Evolutionary conservation across 2,329 filamentous ascomycete species (phyloP), one percentile per base, ranked within the genome.

Genomic region (Cladosporium phlei): DNA sequence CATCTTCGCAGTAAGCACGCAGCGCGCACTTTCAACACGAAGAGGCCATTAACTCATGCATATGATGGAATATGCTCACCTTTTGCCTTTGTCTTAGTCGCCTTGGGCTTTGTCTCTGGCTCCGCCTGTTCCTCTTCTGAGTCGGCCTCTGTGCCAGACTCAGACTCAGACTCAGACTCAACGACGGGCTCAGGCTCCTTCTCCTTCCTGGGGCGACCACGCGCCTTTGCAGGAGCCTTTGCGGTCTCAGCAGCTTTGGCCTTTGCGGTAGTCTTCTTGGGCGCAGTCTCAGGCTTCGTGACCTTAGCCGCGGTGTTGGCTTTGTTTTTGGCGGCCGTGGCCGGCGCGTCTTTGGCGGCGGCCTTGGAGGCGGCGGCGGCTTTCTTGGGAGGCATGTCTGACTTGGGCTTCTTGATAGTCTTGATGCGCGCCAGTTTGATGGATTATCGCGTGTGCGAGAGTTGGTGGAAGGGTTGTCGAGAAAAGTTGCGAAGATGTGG

Each of bases 191-290:
- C 32, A 22, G 42, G 12, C 24, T 37, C 22, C 17, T 28, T 27
- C 42, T 45, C 43, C 14, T 46, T 47, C 46, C 53, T 51, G 5
- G 39, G 43, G 25, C 50, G 45, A 28, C 38, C 48, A 27, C 42
- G 33, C 32, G 38, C 51, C 40, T 38, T 47, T n/a, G 34, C 38
- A 11, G 49, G 17, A 3, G 49, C 46, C 39, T 46, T 43, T 21
- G 51, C 35, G 42, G 60, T 60, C 12, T 58, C 35, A 47, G 57
- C 55, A 29, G 55, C 37, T 43, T 60, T 61, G 22, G 20, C 19
- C 30, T 45, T 45, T 14, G 42, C 25, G n/a, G 64, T 57, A 51
- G 63, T 58, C 55, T 59, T 67, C 48, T 61, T 60, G 17, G 54
- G 43, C 5, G 55, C 38, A 20, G 56, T 28, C 29, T 25, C 57